Base-by-base conservation (phyloP, 2,329 filamentous ascomycete species). In the Polytolypa hystricis region DNA sequence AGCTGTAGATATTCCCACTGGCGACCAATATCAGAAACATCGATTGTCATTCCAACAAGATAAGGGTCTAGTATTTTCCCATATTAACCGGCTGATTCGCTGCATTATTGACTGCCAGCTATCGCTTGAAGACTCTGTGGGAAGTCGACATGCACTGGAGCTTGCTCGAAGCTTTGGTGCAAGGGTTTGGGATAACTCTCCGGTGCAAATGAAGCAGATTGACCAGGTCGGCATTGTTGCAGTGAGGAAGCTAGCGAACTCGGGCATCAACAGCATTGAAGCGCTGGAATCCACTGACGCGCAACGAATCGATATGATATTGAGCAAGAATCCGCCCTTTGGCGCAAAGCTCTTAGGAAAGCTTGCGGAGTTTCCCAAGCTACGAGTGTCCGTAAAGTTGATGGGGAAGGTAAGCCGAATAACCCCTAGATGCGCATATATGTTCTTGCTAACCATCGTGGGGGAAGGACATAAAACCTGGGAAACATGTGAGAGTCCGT, bases 241-340 rank as follows among this genome's bases (percentile, higher is more conserved):
- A n/a, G 77, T 84, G 44, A 73, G 80, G 25, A 91, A 82, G 54
- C 69, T 96, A 29, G 71, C 76, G 3, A 69, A 71, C 26, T 77
- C 76, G n/a, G 77, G 78, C 1, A 73, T 96, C 37, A 74, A 65
- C 18, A 82, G 67, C 4, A 75, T 96, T 4, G 73, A 80, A 28
- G 71, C 74, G n/a, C 64, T 98, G 9, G 74, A 79, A 11, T 60
- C 57, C 5, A 69, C 76, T 10, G 79, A 89, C 23, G 67, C 79
- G 17, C 72, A 77, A 36, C 71, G 76, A 17, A 84, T 98, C 35
- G 89, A 96, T 49, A 71, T 77, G 32, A 62, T 85, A 16, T 57
- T 93, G 31, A 80, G 77, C 44, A 79, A 81, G 37, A 85, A 93
- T 46, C 84, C 86, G 0, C 85, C 89, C 0, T 94, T 82, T 52